A percentile compares a stretch with the other conserved stretches of the same genome.
Evolutionary conservation across 495 filamentous ascomycete genomes (phyloP).

Genomic region (Xylona heveae): DNA sequence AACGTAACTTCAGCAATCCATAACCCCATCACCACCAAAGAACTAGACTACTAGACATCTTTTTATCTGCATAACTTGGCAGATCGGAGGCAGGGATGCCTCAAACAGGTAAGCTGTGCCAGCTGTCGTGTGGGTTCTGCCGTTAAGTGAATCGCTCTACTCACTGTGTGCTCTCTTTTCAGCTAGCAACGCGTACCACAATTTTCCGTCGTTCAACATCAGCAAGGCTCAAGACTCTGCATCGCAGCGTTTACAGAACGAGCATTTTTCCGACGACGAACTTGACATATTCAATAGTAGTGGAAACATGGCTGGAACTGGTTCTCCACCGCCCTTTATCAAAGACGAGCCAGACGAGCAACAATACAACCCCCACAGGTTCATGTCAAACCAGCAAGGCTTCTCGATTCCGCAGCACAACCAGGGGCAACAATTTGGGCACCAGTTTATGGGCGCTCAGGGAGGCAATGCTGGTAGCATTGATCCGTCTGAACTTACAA

Average conservation of each 20-base stretch:
- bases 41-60: too few relatives aligned
- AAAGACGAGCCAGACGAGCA: constrained; percentile 59
- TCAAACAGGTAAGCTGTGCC: too few relatives aligned
- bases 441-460: constrained; percentile 39
- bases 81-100: too few relatives aligned
- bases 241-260: constrained; percentile 14
- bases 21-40: too few relatives aligned
- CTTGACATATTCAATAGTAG: constrained; percentile 15
- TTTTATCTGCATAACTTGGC: too few relatives aligned
- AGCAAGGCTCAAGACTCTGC: constrained; percentile 12
- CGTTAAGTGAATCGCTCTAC: too few relatives aligned
- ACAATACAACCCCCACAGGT: constrained; percentile 25
- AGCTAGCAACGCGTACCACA: too few relatives aligned
- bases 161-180: too few relatives aligned
- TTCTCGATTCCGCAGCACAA: constrained; percentile 40
- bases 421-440: constrained; percentile 42
- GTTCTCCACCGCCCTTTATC: constrained; percentile 41
- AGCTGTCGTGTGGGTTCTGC: too few relatives aligned
- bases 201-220: constrained; percentile 11
- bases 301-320: constrained; percentile 21
- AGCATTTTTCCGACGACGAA: constrained; percentile 16
- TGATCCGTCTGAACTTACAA: constrained; percentile 71
- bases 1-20: too few relatives aligned
- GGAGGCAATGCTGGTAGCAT: constrained; percentile 39
- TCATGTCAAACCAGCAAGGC: constrained; percentile 27